Evolutionary conservation across 2,329 filamentous ascomycete species (phyloP).

Genomic region (Arthroderma sp.): DNA sequence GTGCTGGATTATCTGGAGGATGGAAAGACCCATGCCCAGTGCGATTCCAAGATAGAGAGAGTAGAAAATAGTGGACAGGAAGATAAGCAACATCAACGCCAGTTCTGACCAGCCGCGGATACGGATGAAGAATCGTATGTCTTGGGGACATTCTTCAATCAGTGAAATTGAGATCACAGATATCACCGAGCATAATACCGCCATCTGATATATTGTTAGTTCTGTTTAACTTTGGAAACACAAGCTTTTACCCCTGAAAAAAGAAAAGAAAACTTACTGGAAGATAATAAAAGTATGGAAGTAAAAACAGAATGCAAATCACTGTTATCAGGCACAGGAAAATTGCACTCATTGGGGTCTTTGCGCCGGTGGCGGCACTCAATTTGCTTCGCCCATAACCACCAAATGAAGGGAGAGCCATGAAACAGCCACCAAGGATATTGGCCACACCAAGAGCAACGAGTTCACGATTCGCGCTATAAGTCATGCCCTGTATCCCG

Average conservation of each 20-base stretch:
- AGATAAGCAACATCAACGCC: constrained; percentile 76
- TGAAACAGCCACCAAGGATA: constrained; percentile 80
- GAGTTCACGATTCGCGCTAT: constrained; percentile 86
- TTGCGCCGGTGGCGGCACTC: constrained; percentile 80
- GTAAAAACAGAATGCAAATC: constrained; percentile 63
- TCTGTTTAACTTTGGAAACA: constrained; percentile 1
- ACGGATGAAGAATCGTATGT: constrained; percentile 75
- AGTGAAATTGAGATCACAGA: constrained; percentile 89
- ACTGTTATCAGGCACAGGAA: constrained; percentile 73
- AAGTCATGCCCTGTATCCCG: constrained; percentile 61
- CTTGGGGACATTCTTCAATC: constrained; percentile 87
- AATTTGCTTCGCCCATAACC: constrained; percentile 95
- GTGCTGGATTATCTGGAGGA: constrained; percentile 81
- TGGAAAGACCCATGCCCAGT: constrained; percentile 78
- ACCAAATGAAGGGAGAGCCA: constrained; percentile 85
- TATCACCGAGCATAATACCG: constrained; percentile 84
- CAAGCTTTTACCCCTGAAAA: not conserved
- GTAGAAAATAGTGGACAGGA: constrained; percentile 86
- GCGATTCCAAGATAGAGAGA: constrained; percentile 88
- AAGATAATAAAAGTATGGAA: constrained; percentile 89
- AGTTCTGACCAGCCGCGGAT: constrained; percentile 82
- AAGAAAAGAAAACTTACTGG: constrained; percentile 49
- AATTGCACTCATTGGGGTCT: constrained; percentile 85
- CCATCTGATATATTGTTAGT: constrained; percentile 49
- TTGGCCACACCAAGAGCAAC: constrained; percentile 86